Percentiles rank a stretch among this genome's conserved stretches.
Evolutionary conservation across 1,139 yeast species (phyloP).

Genomic region (Nakaseomyces nivariensis): DNA sequence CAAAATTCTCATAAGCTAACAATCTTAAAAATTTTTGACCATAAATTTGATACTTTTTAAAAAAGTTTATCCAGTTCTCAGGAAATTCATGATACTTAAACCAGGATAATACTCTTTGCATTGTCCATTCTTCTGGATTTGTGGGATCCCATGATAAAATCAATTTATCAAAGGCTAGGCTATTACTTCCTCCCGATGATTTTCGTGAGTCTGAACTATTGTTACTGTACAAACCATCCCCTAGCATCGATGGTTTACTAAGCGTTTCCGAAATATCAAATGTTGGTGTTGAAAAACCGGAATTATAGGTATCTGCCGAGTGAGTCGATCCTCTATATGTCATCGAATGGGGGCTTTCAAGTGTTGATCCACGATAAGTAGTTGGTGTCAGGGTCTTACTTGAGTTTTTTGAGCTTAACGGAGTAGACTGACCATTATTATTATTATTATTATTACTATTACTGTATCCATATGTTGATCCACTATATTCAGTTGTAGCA

Average conservation of each 20-base stretch:
- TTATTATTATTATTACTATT: not conserved
- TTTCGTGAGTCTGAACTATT: slow-evolving; percentile 14
- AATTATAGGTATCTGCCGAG: not conserved
- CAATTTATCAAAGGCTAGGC: slow-evolving; percentile 24
- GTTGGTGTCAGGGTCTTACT: not conserved
- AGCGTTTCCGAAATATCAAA: slow-evolving; percentile 4
- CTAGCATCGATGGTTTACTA: not conserved
- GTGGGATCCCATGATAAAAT: slow-evolving; percentile 36
- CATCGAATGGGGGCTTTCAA: not conserved
- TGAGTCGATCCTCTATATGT: not conserved
- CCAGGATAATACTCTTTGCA: slow-evolving; percentile 59
- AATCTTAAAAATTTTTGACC: slow-evolving; percentile 60
- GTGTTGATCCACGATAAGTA: not conserved
- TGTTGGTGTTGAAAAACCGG: slow-evolving; percentile 3
- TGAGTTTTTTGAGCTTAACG: not conserved
- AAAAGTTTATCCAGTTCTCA: slow-evolving; percentile 59
- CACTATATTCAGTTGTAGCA: not conserved
- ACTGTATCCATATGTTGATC: not conserved
- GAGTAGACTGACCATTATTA: not conserved
- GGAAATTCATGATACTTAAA: slow-evolving; percentile 58
- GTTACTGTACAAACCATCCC: not conserved
- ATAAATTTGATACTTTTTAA: slow-evolving; percentile 46
- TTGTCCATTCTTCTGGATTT: slow-evolving; percentile 53
- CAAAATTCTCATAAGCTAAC: slow-evolving; percentile 53
- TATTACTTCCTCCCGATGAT: slow-evolving; percentile 24